A percentile compares a stretch with the other conserved stretches of the same genome.
These are phyloP conservation scores for Ascocoryne sarcoides DNA, from an alignment of 2,329 filamentous ascomycete genomes.

Conservation along the genomic window DNA sequence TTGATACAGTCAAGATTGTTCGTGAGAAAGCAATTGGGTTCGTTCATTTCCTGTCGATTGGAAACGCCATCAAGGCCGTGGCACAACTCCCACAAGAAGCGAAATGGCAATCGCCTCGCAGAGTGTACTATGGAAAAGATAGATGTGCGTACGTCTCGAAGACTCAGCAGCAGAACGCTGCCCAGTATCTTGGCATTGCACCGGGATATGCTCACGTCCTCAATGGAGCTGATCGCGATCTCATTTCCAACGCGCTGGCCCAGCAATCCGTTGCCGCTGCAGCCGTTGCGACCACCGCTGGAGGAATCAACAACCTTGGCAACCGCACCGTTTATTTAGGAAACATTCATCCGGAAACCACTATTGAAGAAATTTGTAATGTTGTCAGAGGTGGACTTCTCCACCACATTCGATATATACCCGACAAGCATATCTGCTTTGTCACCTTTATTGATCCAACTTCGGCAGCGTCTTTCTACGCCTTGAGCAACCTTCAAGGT, in stretches of 20 bases:
- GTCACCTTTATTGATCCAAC: conserved; percentile 99
- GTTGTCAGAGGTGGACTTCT: conserved; percentile 91
- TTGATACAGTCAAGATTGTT: conserved; percentile 96
- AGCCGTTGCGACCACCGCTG: conserved; percentile 90
- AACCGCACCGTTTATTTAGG: conserved; percentile 97
- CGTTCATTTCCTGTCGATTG: conserved; percentile 93
- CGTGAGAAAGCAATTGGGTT: conserved; percentile 97
- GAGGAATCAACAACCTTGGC: conserved; percentile 93
- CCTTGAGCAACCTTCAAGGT: conserved; percentile 91
- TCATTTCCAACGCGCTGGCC: conserved; percentile 92
- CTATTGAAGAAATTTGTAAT: conserved; percentile 99
- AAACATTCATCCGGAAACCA: conserved; percentile 98
- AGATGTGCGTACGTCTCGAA: conserved; percentile 98
- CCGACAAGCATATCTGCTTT: conserved; percentile 99
- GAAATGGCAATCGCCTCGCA: conserved; percentile 91
- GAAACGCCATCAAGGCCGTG: conserved; percentile 97
- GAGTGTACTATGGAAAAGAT: conserved; percentile 98
- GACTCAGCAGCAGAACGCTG: conserved; percentile 98
- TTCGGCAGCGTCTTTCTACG: conserved; percentile 94
- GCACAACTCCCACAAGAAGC: conserved; percentile 90
- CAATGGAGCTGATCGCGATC: conserved; percentile 88
- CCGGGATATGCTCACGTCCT: conserved; percentile 94
- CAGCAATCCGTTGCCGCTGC: conserved; percentile 97
- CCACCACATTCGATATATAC: conserved; percentile 98
- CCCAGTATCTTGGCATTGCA: conserved; percentile 94